Conservation (phyloP, 441 rosid species). For the Croton laevigatus region DNA sequence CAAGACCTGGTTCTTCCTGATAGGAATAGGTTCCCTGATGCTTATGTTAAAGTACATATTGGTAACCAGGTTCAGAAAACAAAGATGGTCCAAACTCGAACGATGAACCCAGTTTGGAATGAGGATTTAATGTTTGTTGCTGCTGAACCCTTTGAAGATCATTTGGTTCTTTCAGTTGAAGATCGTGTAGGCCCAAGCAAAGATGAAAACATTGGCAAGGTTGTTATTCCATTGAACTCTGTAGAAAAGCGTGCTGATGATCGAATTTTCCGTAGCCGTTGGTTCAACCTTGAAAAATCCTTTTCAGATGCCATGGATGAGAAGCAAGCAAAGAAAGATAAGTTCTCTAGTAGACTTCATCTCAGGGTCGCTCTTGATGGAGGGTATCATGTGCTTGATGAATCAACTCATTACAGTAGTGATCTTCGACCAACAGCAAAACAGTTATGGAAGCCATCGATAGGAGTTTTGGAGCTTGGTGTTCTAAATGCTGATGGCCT, state of each 20-base stretch:
- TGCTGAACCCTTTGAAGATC: conserved; percentile 90
- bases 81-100: conserved; percentile 48
- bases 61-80: conserved; percentile 75
- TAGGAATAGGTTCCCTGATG: conserved; percentile 59
- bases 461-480: conserved; percentile 85
- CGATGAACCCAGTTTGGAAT: conserved; percentile 69
- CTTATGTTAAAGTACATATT: conserved; percentile 63
- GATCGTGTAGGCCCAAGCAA: conserved; percentile 64
- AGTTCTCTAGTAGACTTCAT: conserved; percentile 57
- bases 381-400: conserved; percentile 97
- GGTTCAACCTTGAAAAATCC: conserved; percentile 66
- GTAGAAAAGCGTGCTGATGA: conserved; percentile 70
- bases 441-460: conserved; percentile 74
- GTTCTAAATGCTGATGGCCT: conserved; percentile 69
- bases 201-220: conserved; percentile 71
- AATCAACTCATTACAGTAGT: conserved; percentile 81
- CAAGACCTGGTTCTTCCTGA: conserved; percentile 70
- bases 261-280: conserved; percentile 44
- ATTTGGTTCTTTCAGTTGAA: conserved; percentile 59
- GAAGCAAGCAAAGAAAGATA: conserved; percentile 55
- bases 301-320: conserved; percentile 61
- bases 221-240: conserved; percentile 47
- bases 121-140: conserved; percentile 87
- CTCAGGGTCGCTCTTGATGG: conserved; percentile 75
- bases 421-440: conserved; percentile 89